These are phyloP conservation scores for Pichia thaimueangensis DNA, from an alignment of 805 yeast genomes.

Conservation along the genomic window DNA sequence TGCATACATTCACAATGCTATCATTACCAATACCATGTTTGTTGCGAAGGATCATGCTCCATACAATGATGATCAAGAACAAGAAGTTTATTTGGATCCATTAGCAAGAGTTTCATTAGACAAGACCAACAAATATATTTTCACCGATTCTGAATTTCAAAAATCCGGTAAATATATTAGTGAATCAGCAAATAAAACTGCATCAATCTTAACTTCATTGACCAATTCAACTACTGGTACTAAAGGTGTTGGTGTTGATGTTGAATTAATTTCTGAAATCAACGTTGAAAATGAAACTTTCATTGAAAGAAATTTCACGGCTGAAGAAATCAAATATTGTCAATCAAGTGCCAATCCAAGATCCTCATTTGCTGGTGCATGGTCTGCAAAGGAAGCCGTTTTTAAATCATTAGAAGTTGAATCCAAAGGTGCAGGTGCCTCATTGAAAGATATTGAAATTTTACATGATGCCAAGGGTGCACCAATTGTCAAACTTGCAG, in stretches of 20 bases:
- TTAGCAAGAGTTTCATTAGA: constrained; percentile 59
- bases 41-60: constrained; percentile 93
- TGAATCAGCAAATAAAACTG: constrained; percentile 48
- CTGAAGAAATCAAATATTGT: constrained; percentile 74
- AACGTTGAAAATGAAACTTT: constrained; percentile 88
- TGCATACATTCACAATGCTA: constrained; percentile 92
- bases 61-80: constrained; percentile 81
- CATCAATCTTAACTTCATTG: constrained; percentile 51
- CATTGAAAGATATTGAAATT: constrained; percentile 87
- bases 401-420: constrained; percentile 90
- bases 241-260: constrained; percentile 92
- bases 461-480: constrained; percentile 65
- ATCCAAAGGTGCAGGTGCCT: constrained; percentile 92
- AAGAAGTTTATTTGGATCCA: constrained; percentile 91
- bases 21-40: constrained; percentile 85
- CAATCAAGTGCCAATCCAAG: constrained; percentile 63
- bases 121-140: constrained; percentile 37
- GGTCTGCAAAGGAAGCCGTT: constrained; percentile 99
- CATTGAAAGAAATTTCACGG: constrained; percentile 87
- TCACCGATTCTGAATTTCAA: constrained; percentile 48
- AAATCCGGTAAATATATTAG: constrained; percentile 36
- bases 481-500: constrained; percentile 72
- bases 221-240: constrained; percentile 39
- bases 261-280: constrained; percentile 76
- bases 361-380: constrained; percentile 93